These are phyloP conservation scores for Russula sp. DNA, from an alignment of 768 basidiomycete species.

Conservation along the genomic window DNA sequence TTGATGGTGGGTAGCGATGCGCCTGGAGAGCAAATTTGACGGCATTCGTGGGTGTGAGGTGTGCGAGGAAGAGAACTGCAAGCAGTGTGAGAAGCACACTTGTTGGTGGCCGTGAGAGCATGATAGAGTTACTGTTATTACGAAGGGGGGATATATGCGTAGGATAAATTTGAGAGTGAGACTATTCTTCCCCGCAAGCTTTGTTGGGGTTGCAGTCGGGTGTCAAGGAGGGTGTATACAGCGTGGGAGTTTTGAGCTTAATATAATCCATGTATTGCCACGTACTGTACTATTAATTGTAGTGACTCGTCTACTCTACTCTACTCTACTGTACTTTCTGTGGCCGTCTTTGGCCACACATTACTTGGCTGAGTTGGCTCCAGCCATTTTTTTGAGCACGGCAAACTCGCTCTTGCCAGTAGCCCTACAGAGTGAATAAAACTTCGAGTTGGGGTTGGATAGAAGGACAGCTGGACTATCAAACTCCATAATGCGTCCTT, in stretches of 20 bases:
- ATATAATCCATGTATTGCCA: too few relatives aligned
- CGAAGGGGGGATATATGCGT: conserved; percentile 4
- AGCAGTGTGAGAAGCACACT: conserved; percentile 23
- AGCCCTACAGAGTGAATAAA: conserved; percentile 67
- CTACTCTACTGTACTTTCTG: background rate
- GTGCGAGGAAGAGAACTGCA: conserved; percentile 34
- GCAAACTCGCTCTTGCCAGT: conserved; percentile 71
- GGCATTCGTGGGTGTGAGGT: conserved; percentile 44
- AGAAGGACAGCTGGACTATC: conserved; percentile 61
- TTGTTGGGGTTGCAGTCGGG: background rate
- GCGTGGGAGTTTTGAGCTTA: conserved; percentile 12
- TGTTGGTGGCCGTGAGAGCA: conserved; percentile 23
- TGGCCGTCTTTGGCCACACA: background rate
- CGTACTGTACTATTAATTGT: too few relatives aligned
- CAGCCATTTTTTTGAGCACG: conserved; percentile 65
- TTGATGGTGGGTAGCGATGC: conserved; percentile 65
- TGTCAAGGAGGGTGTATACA: background rate
- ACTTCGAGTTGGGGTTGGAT: conserved; percentile 54
- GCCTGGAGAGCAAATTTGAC: conserved; percentile 86
- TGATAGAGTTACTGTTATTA: conserved; percentile 11
- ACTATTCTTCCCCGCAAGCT: background rate
- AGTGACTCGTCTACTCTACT: too few relatives aligned
- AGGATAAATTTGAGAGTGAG: conserved; percentile 4
- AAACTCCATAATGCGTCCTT: conserved; percentile 76
- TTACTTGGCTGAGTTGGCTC: too few relatives aligned